Percentiles rank a stretch among this genome's conserved stretches.
phyloP scores from a whole-genome alignment of 306 rosid genomes.

The Astragalus glycyphyllos region DNA sequence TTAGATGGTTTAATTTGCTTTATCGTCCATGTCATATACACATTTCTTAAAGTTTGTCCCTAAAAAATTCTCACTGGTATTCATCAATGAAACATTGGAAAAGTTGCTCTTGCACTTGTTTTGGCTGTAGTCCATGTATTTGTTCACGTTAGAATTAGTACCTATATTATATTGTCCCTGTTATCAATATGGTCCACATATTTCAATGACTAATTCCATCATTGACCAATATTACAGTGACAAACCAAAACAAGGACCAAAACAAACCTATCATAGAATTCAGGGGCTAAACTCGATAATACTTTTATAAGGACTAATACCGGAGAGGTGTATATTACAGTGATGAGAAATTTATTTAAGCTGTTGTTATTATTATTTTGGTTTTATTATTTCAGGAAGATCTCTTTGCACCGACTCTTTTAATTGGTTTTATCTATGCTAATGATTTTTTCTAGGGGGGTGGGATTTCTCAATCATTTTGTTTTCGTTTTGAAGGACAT shows the following conservation, averaged over 20 bases:
- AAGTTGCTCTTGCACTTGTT: neutral
- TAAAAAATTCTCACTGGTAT: neutral
- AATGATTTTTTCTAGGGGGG: conserved; percentile 6
- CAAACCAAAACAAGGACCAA: neutral
- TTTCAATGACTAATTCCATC: no score
- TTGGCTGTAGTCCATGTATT: neutral
- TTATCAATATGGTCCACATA: no score
- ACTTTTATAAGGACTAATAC: neutral
- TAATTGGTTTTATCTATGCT: conserved; percentile 18
- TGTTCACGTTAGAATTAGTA: neutral
- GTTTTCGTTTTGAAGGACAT: conserved; percentile 68
- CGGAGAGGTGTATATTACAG: neutral
- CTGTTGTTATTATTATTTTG: neutral
- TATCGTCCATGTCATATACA: neutral
- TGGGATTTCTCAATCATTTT: conserved; percentile 34
- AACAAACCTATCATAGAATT: neutral
- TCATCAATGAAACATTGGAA: neutral
- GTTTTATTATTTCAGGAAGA: conserved; percentile 17
- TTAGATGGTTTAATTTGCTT: neutral
- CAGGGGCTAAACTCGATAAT: neutral
- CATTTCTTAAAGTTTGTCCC: neutral
- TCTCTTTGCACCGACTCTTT: conserved; percentile 15
- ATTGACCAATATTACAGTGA: no score
- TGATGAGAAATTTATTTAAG: neutral
- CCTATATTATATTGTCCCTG: no score